These are phyloP conservation scores for Whalleya microplaca DNA, from an alignment of 2,329 filamentous ascomycete genomes.

Conservation along the genomic window DNA sequence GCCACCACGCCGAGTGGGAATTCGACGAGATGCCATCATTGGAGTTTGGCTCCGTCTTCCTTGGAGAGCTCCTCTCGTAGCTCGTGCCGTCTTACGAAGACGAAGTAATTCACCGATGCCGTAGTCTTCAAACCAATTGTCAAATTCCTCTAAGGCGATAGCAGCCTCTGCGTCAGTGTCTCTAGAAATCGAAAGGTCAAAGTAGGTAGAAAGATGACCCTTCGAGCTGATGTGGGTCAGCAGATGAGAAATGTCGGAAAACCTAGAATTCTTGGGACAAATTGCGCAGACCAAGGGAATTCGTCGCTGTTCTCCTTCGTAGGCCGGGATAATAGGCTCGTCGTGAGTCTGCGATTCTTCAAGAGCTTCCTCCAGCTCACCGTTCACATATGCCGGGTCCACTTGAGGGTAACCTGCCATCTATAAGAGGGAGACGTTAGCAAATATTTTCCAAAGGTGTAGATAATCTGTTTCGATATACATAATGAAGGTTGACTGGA, in stretches of 20 bases:
- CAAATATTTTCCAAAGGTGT: not conserved
- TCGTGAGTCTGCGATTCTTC: not conserved
- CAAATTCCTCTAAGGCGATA: constrained; percentile 67
- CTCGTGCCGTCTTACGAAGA: constrained; percentile 76
- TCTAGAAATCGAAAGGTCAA: constrained; percentile 76
- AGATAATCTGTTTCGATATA: too few relatives aligned
- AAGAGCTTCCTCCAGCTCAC: not conserved
- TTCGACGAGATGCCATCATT: constrained; percentile 33
- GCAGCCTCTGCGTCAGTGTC: constrained; percentile 69
- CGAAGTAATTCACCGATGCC: constrained; percentile 74
- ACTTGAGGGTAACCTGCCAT: constrained; percentile 3
- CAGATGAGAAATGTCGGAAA: constrained; percentile 89
- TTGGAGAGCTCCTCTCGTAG: constrained; percentile 56
- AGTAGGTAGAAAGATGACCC: constrained; percentile 83
- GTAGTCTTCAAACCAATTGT: constrained; percentile 77
- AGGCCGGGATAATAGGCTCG: not conserved
- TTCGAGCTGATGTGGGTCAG: constrained; percentile 93
- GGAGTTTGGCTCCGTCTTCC: constrained; percentile 31
- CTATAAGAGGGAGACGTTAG: not conserved
- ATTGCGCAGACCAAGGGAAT: constrained; percentile 81
- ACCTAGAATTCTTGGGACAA: constrained; percentile 77
- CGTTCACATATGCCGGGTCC: not conserved
- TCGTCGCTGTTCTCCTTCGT: constrained; percentile 3
- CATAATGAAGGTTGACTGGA: too few relatives aligned
- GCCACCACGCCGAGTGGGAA: constrained; percentile 18